These are phyloP conservation scores for Dendrobium chrysotoxum DNA, from an alignment of 106 monocot genomes.

Conservation along the genomic window DNA sequence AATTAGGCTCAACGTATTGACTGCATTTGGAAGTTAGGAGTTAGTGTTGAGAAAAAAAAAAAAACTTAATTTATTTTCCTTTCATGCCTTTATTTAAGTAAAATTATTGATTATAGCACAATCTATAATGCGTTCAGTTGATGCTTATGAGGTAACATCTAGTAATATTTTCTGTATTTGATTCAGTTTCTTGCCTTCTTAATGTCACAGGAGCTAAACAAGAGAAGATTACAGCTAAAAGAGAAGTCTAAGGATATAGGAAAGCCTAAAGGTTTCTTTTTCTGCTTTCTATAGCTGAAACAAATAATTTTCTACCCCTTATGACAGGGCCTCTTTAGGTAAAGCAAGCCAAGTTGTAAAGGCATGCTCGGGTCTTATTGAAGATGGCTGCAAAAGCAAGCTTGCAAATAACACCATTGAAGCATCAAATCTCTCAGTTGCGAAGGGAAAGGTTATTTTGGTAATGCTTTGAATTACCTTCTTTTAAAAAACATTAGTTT, in stretches of 20 bases:
- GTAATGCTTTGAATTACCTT: background rate
- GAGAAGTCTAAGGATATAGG: conserved; percentile 26
- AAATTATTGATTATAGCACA: background rate
- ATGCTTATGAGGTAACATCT: background rate
- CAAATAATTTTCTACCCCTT: background rate
- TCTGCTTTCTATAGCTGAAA: background rate
- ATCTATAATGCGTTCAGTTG: background rate
- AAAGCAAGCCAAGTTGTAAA: conserved; percentile 2
- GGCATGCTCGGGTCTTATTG: conserved; percentile 3
- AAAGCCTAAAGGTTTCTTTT: conserved; percentile 36
- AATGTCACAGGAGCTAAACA: conserved; percentile 38
- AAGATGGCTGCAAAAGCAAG: background rate
- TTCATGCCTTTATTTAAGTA: background rate
- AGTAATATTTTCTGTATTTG: background rate
- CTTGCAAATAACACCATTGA: background rate
- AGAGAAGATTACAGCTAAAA: conserved; percentile 41
- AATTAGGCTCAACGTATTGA: background rate
- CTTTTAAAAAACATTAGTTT: background rate
- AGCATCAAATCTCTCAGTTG: conserved; percentile 7
- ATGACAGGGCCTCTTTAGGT: conserved; percentile 11
- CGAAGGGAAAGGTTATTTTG: background rate
- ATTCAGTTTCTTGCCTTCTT: conserved; percentile 1
- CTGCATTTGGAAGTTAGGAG: background rate
- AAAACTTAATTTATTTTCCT: background rate
- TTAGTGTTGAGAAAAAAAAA: background rate